Percentiles rank a stretch among this genome's conserved stretches.
These are phyloP conservation scores for Wickerhamomyces xylosicus DNA, from an alignment of 805 yeast genomes.

Conservation along the genomic window DNA sequence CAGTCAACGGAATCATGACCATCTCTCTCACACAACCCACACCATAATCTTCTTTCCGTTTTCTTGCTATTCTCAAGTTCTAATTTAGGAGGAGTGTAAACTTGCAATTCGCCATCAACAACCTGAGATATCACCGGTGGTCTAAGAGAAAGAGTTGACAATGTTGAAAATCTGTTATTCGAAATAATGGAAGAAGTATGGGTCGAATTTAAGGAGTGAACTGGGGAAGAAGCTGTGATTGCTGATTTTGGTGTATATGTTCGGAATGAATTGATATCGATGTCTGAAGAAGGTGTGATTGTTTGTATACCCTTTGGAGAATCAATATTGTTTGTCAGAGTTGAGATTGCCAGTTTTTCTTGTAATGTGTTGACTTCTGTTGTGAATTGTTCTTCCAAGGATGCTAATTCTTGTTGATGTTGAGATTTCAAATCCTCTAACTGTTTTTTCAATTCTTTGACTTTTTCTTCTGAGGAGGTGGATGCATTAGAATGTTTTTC, in stretches of 20 bases:
- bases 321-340: not conserved
- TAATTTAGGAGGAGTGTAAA: constrained; percentile 36
- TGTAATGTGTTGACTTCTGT: not conserved
- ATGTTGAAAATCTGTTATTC: not conserved
- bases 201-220: not conserved
- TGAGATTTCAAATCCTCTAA: constrained; percentile 19
- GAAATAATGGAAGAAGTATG: no score
- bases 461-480: not conserved
- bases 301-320: not conserved
- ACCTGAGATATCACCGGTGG: constrained; percentile 19
- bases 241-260: not conserved
- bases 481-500: not conserved
- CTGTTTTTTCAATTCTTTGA: constrained; percentile 6
- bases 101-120: constrained; percentile 29
- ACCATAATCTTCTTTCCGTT: constrained; percentile 67
- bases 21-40: constrained; percentile 83
- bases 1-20: constrained; percentile 88
- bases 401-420: constrained; percentile 14
- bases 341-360: no score
- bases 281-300: not conserved
- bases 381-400: constrained; percentile 10
- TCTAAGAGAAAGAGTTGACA: constrained; percentile 3
- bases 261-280: constrained; percentile 1
- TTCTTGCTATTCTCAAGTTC: constrained; percentile 57
- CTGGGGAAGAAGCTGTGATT: not conserved